phyloP scores from a whole-genome alignment of 106 monocot genomes.

The Xerophyta viscosa region DNA sequence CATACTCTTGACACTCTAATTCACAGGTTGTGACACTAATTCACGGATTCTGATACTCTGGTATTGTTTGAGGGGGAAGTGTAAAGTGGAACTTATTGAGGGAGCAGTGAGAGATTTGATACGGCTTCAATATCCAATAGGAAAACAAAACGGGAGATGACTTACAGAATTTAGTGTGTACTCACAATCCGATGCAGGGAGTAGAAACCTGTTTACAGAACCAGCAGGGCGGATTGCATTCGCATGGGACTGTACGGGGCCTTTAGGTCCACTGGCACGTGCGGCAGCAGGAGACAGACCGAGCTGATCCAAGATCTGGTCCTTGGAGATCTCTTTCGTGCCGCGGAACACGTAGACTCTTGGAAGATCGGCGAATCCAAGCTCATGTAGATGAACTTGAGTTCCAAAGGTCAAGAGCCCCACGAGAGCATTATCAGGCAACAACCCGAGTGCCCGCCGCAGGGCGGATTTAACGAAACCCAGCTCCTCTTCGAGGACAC shows the following conservation, averaged over 20 bases:
- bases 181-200: conserved; percentile 89
- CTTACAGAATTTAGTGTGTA: conserved; percentile 81
- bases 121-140: too few relatives aligned
- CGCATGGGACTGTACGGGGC: conserved; percentile 9
- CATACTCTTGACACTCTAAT: too few relatives aligned
- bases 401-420: conserved; percentile 89
- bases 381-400: conserved; percentile 89
- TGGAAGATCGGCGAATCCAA: conserved; percentile 75
- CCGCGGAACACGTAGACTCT: conserved; percentile 86
- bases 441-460: conserved; percentile 66
- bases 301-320: conserved; percentile 88
- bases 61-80: too few relatives aligned
- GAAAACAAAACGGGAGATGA: background rate
- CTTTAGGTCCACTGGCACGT: conserved; percentile 11
- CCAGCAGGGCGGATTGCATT: conserved; percentile 28
- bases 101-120: too few relatives aligned
- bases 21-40: too few relatives aligned
- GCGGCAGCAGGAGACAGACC: conserved; percentile 41
- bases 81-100: too few relatives aligned
- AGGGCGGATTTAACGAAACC: conserved; percentile 72
- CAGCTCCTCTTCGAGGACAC: conserved; percentile 93
- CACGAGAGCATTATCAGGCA: conserved; percentile 87
- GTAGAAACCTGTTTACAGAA: conserved; percentile 62
- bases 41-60: too few relatives aligned
- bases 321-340: conserved; percentile 78